A percentile compares a stretch with the other conserved stretches of the same genome.
Conservation (phyloP, 1,284 basidiomycete species). For the Mycena sp. region DNA sequence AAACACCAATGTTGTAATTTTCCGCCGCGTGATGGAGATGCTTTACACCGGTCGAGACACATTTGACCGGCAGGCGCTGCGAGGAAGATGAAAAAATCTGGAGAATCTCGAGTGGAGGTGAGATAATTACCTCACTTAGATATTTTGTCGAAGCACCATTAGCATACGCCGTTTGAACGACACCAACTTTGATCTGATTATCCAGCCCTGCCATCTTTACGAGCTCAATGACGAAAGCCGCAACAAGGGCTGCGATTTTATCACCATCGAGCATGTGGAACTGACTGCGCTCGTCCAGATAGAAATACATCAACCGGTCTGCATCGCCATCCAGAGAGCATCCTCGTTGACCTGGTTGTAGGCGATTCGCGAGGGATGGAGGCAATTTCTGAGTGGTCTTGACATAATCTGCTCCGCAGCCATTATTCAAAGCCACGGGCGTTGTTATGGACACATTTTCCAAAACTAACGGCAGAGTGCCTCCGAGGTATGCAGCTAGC, state of each 20-base stretch:
- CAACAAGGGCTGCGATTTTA: conserved; percentile 96
- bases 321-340: conserved; percentile 98
- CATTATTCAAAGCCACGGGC: conserved; percentile 82
- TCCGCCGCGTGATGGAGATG: conserved; percentile 98
- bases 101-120: neutral
- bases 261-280: conserved; percentile 98
- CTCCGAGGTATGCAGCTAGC: conserved; percentile 65
- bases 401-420: conserved; percentile 97
- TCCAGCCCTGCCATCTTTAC: conserved; percentile 87
- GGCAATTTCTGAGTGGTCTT: conserved; percentile 93
- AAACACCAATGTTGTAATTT: conserved; percentile 93
- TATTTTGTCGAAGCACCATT: conserved; percentile 98
- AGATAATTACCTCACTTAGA: conserved; percentile 71
- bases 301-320: conserved; percentile 97
- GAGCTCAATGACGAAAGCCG: conserved; percentile 92
- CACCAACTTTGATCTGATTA: conserved; percentile 81
- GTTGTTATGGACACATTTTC: conserved; percentile 77
- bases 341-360: conserved; percentile 80
- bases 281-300: conserved; percentile 77
- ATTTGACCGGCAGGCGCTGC: conserved; percentile 92
- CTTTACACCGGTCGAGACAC: conserved; percentile 98
- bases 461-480: conserved; percentile 63
- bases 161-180: conserved; percentile 99
- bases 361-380: conserved; percentile 68
- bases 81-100: conserved; percentile 10